These are phyloP conservation scores for Apium graveolens DNA, from an alignment of 129 eudicot genomes.

Conservation along the genomic window DNA sequence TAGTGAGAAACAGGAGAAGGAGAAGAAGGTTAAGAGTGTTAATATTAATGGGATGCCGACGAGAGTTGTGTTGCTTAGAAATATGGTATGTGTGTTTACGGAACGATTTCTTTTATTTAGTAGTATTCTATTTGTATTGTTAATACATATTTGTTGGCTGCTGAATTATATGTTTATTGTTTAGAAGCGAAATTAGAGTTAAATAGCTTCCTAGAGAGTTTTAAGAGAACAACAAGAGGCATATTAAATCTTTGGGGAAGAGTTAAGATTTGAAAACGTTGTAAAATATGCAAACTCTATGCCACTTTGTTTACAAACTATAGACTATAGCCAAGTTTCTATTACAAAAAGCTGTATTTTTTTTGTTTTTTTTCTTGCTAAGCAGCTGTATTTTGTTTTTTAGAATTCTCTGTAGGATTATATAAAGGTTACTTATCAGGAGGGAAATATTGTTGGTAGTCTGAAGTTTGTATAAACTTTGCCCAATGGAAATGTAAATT, in stretches of 20 bases:
- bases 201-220: not conserved
- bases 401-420: not conserved
- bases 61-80: constrained; percentile 72
- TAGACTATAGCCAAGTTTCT: not conserved
- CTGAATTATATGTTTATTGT: not conserved
- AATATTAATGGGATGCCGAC: constrained; percentile 75
- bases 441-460: not conserved
- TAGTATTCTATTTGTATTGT: not conserved
- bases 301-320: not conserved
- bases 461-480: not conserved
- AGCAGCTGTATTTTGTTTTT: not conserved
- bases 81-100: constrained; percentile 62
- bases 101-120: not conserved
- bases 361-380: too few relatives aligned
- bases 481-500: not conserved
- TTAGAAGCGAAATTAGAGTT: not conserved
- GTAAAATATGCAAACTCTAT: not conserved
- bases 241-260: not conserved
- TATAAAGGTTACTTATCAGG: not conserved
- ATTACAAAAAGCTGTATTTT: too few relatives aligned
- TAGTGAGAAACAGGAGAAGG: constrained; percentile 35
- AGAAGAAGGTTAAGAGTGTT: constrained; percentile 79
- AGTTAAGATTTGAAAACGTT: not conserved
- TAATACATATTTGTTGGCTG: not conserved
- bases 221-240: not conserved